phyloP scores from a whole-genome alignment of 441 rosid species.

The Euphorbia schlechtendalii region DNA sequence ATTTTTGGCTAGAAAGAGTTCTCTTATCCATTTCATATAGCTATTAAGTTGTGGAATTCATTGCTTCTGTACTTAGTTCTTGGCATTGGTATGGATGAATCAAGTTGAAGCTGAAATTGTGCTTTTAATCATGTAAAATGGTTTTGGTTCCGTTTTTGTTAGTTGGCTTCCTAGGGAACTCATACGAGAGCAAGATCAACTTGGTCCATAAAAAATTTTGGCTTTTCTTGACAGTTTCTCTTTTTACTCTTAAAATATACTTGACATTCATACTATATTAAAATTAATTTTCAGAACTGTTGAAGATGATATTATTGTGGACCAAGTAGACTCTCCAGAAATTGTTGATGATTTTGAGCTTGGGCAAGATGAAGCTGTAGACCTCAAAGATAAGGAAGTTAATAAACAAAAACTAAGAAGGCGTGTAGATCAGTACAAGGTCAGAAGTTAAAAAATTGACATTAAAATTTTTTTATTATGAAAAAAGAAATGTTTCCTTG shows the following conservation, averaged over 20 bases:
- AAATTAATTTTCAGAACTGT: constrained; percentile 46
- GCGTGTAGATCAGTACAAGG: constrained; percentile 74
- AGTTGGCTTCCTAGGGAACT: background rate
- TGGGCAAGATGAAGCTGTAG: constrained; percentile 83
- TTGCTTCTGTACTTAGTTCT: background rate
- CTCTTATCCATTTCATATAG: no score
- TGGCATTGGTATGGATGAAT: background rate
- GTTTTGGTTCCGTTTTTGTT: background rate
- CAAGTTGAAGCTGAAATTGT: background rate
- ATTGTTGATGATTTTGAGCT: constrained; percentile 80
- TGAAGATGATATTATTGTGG: constrained; percentile 82
- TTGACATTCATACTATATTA: constrained; percentile 8
- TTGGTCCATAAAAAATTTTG: background rate
- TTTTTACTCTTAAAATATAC: background rate
- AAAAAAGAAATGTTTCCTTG: background rate
- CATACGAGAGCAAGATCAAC: background rate
- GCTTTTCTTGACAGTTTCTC: background rate
- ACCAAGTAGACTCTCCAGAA: constrained; percentile 69
- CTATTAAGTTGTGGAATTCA: background rate
- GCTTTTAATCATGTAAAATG: background rate
- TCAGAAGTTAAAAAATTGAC: constrained; percentile 19
- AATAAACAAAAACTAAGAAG: constrained; percentile 77
- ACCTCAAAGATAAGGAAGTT: constrained; percentile 74
- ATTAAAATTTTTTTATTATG: background rate
- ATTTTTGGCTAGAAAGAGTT: background rate